Conservation (phyloP, 306 rosid species). For the Alnus glutinosa region DNA sequence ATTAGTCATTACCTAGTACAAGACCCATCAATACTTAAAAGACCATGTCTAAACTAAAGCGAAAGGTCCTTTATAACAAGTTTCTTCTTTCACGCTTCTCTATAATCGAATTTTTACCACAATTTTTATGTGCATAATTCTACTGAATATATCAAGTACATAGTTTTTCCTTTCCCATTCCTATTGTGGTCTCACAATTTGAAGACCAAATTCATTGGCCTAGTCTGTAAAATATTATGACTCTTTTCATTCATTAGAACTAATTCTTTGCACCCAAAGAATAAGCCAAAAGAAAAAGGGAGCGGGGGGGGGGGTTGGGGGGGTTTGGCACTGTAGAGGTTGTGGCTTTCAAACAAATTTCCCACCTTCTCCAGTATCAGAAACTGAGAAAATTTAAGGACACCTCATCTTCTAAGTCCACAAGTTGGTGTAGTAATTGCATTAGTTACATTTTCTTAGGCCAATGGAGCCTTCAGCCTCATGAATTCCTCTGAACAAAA, state of each 20-base stretch:
- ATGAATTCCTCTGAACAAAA: not conserved
- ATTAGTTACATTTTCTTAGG: not conserved
- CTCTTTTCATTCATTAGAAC: not conserved
- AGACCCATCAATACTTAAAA: too few species aligned
- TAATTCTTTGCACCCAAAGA: not conserved
- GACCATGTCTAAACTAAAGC: too few species aligned
- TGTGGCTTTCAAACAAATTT: not conserved
- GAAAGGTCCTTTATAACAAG: too few species aligned
- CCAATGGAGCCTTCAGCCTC: not conserved
- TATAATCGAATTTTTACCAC: too few species aligned
- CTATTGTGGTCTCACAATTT: not conserved
- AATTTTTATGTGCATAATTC: too few species aligned
- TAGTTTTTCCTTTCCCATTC: not conserved
- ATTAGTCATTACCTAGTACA: too few species aligned
- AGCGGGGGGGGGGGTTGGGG: too few species aligned
- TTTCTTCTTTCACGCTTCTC: not conserved
- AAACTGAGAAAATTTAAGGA: not conserved
- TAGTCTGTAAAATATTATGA: not conserved
- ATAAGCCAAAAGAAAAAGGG: not conserved
- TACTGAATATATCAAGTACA: too few species aligned
- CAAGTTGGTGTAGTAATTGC: not conserved
- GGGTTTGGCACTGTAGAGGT: not conserved
- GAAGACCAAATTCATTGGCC: not conserved
- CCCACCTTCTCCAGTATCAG: not conserved
- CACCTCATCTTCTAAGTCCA: not conserved